These are phyloP conservation scores for Schrenkiella parvula DNA, from an alignment of 345 rosid species.

Conservation along the genomic window DNA sequence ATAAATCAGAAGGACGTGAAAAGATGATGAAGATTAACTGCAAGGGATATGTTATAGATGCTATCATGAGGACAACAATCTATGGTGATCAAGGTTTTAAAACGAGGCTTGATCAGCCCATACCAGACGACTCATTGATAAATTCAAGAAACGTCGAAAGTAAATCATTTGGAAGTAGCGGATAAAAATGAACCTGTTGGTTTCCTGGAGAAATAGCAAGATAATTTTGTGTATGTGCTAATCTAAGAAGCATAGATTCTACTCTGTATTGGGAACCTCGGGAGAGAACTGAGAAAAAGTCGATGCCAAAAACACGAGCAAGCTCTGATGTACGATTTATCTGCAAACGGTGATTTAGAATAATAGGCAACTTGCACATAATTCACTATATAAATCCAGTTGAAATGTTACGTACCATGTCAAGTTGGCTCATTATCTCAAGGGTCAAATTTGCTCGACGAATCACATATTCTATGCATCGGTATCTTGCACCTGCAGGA, in stretches of 20 bases:
- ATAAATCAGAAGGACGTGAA: neutral
- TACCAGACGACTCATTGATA: neutral
- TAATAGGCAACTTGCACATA: neutral
- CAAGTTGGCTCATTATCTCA: conserved; percentile 80
- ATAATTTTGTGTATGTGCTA: conserved; percentile 94
- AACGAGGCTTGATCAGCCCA: neutral
- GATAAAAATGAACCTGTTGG: conserved; percentile 58
- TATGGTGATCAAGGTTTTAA: neutral
- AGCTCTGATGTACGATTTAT: conserved; percentile 96
- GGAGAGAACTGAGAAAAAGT: conserved; percentile 96
- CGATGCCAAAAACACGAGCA: conserved; percentile 96
- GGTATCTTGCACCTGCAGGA: conserved; percentile 68
- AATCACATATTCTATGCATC: conserved; percentile 68
- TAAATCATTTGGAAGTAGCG: neutral
- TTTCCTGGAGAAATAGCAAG: conserved; percentile 93
- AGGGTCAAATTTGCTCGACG: conserved; percentile 76
- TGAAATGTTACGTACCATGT: conserved; percentile 54
- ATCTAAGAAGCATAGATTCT: conserved; percentile 92
- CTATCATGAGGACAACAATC: conserved; percentile 1
- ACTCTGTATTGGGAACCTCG: conserved; percentile 98
- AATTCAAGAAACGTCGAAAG: neutral
- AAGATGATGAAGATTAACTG: conserved; percentile 8
- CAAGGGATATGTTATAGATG: neutral
- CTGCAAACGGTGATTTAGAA: conserved; percentile 44
- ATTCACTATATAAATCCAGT: conserved; percentile 3